Percentiles rank a stretch among this genome's conserved stretches.
phyloP scores from a whole-genome alignment of 2,329 filamentous ascomycete species.

The Alternaria ethzedia region DNA sequence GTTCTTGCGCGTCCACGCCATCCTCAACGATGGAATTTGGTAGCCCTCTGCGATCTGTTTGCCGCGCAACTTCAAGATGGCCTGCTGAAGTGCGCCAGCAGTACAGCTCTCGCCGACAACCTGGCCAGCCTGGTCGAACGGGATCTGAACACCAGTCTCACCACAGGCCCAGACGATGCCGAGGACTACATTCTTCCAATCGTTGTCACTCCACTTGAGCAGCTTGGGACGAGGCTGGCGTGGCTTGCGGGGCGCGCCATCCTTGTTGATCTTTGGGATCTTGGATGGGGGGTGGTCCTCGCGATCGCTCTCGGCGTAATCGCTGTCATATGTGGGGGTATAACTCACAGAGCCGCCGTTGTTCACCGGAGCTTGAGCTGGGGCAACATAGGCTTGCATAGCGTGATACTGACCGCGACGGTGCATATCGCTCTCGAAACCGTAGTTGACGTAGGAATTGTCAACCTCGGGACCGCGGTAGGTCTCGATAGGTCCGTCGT shows the following conservation, averaged over 20 bases:
- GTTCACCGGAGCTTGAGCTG: not conserved
- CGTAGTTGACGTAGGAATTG: not conserved
- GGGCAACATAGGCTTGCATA: not conserved
- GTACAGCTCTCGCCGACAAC: constrained; percentile 31
- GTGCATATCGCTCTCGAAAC: not conserved
- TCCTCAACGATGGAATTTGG: constrained; percentile 28
- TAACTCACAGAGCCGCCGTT: constrained; percentile 15
- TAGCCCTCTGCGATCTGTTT: constrained; percentile 30
- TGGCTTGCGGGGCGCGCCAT: constrained; percentile 36
- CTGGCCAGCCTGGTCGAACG: constrained; percentile 38
- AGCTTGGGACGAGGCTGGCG: constrained; percentile 38
- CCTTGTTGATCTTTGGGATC: constrained; percentile 34
- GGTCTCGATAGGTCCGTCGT: not conserved
- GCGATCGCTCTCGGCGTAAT: constrained; percentile 20
- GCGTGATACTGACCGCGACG: not conserved
- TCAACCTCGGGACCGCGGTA: not conserved
- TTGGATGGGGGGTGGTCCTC: constrained; percentile 20
- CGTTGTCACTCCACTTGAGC: constrained; percentile 38
- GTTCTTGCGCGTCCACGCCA: constrained; percentile 33
- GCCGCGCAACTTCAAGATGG: constrained; percentile 38
- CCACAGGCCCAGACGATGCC: constrained; percentile 42
- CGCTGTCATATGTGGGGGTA: constrained; percentile 13
- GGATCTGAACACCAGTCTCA: constrained; percentile 35
- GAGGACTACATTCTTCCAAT: constrained; percentile 36
- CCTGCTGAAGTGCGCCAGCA: constrained; percentile 41